Conservation (phyloP, 805 yeast genomes). For the Groenewaldozyma salmanticensis region DNA sequence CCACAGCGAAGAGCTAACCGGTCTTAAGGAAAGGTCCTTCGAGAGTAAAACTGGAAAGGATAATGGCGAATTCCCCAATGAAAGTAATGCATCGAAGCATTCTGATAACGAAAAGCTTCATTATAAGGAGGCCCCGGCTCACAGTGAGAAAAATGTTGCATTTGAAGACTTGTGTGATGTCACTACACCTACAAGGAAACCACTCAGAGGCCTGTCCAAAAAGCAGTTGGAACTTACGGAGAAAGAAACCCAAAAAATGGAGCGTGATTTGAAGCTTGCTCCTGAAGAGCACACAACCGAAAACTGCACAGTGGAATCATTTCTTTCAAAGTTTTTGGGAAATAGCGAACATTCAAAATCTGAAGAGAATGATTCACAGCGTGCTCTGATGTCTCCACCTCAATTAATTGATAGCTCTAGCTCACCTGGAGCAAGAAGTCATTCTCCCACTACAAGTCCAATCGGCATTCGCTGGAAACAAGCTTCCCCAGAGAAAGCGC, state of each 20-base stretch:
- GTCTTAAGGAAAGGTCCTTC: no score
- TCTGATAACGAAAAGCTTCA: no score
- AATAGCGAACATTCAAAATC: not conserved
- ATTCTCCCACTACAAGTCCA: conserved; percentile 13
- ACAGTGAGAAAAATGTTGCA: no score
- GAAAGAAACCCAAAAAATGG: conserved; percentile 15
- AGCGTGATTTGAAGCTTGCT: conserved; percentile 17
- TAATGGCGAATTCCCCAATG: no score
- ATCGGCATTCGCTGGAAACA: no score
- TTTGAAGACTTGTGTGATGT: no score
- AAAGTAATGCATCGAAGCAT: no score
- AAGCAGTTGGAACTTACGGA: conserved; percentile 17
- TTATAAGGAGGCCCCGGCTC: no score
- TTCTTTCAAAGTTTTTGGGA: conserved; percentile 10
- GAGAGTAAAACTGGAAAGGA: no score
- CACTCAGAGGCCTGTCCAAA: conserved; percentile 7
- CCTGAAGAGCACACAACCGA: conserved; percentile 16
- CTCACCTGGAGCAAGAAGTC: not conserved
- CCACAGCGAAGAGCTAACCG: no score
- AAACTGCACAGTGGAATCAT: conserved; percentile 9
- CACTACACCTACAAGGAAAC: no score
- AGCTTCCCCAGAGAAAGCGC: not conserved
- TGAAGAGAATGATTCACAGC: not conserved
- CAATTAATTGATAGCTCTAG: not conserved
- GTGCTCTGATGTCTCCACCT: not conserved